Conservation (phyloP, 2,329 filamentous ascomycete genomes). For the Cyclaneusma minus region DNA sequence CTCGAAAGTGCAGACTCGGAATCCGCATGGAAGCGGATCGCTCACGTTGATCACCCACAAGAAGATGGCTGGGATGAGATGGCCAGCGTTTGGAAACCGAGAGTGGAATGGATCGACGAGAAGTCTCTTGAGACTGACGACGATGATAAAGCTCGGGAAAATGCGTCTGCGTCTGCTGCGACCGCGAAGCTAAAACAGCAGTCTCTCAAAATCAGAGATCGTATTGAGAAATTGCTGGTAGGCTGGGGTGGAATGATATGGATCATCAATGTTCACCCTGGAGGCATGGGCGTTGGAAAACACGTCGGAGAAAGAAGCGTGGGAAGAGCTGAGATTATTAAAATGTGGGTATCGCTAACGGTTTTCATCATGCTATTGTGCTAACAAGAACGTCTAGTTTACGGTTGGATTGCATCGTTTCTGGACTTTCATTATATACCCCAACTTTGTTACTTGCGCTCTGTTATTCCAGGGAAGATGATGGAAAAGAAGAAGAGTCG, state of each 20-base stretch:
- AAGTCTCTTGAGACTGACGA: slow-evolving; percentile 61
- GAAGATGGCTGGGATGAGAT: slow-evolving; percentile 88
- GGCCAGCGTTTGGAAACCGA: slow-evolving; percentile 87
- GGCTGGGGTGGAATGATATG: slow-evolving; percentile 95
- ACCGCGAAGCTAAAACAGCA: slow-evolving; percentile 33
- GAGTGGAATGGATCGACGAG: slow-evolving; percentile 87
- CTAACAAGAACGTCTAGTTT: slow-evolving; percentile 38
- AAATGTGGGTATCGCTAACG: slow-evolving; percentile 51
- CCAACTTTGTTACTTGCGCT: slow-evolving; percentile 80
- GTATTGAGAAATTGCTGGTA: slow-evolving; percentile 67
- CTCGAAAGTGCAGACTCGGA: slow-evolving; percentile 64
- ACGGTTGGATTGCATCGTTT: slow-evolving; percentile 94
- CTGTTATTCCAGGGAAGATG: slow-evolving; percentile 68
- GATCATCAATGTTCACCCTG: slow-evolving; percentile 82
- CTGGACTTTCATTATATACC: slow-evolving; percentile 92
- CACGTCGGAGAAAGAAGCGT: slow-evolving; percentile 54
- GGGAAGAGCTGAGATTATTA: slow-evolving; percentile 77
- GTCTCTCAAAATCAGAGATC: slow-evolving; percentile 27
- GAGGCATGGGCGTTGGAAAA: slow-evolving; percentile 49
- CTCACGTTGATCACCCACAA: slow-evolving; percentile 78
- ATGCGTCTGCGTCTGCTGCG: slow-evolving; percentile 25
- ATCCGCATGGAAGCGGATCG: slow-evolving; percentile 85
- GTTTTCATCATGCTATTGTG: neutral
- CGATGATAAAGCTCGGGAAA: slow-evolving; percentile 22
- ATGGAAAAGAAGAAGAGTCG: slow-evolving; percentile 28